Percentiles rank a stretch among this genome's conserved stretches.
phyloP scores from a whole-genome alignment of 805 yeast genomes.

The Nakazawaea siamensis region DNA sequence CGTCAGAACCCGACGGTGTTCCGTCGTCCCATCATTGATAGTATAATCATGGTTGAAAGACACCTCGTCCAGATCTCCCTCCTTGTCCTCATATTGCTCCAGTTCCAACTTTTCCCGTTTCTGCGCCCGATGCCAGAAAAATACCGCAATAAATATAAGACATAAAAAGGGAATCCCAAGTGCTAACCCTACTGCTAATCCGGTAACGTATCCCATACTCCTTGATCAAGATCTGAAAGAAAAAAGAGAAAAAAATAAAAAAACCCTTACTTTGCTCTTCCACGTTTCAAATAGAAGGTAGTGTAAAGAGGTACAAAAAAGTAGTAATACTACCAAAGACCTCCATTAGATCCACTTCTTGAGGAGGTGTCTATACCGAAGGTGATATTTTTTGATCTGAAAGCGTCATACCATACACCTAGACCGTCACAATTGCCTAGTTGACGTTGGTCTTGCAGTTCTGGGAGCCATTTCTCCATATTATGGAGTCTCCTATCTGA shows the following conservation, averaged over 20 bases:
- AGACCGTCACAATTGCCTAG: conserved; percentile 28
- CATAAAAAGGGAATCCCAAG: conserved; percentile 42
- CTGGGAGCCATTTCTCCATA: conserved; percentile 61
- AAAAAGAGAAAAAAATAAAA: no score
- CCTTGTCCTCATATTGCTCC: conserved; percentile 24
- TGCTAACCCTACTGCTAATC: conserved; percentile 42
- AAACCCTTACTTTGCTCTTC: background rate
- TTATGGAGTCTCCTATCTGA: conserved; percentile 63
- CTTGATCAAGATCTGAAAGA: no score
- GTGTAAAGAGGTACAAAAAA: no score
- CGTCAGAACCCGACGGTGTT: background rate
- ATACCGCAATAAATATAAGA: conserved; percentile 24
- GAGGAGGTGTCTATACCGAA: conserved; percentile 6
- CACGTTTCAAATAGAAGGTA: background rate
- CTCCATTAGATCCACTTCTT: conserved; percentile 6
- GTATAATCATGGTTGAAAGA: background rate
- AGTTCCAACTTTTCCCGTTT: conserved; percentile 28
- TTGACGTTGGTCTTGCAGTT: conserved; percentile 37
- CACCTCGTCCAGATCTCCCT: conserved; percentile 24
- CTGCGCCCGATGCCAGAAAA: conserved; percentile 30
- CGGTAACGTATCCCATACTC: no score
- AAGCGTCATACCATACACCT: conserved; percentile 4
- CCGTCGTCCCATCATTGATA: background rate
- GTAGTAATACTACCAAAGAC: conserved; percentile 1
- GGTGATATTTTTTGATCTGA: no score